These are phyloP conservation scores for Ophiostoma angusticollis DNA, from an alignment of 2,329 filamentous ascomycete genomes.

Conservation along the genomic window DNA sequence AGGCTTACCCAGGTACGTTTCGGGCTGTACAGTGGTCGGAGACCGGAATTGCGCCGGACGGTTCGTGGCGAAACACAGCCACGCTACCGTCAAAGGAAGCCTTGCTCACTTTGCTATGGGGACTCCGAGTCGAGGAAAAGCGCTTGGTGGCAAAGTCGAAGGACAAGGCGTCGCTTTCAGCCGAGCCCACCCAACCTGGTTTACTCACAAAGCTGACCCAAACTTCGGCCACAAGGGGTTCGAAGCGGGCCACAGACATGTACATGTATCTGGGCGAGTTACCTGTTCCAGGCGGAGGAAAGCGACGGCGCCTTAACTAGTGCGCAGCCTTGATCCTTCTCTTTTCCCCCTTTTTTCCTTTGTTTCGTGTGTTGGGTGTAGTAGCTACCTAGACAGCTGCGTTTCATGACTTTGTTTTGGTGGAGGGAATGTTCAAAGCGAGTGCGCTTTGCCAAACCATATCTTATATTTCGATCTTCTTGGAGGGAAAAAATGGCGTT, in stretches of 20 bases:
- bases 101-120: constrained; percentile 35
- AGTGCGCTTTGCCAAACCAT: neutral
- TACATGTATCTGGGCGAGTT: neutral
- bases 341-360: neutral
- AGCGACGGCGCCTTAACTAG: neutral
- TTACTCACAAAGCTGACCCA: neutral
- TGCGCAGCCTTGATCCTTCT: neutral
- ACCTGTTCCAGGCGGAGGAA: neutral
- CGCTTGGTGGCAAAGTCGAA: constrained; percentile 19
- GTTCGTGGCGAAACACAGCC: constrained; percentile 23
- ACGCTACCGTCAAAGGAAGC: constrained; percentile 34
- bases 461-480: neutral
- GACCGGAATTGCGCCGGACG: constrained; percentile 15
- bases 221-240: neutral
- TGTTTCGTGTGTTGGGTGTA: no score
- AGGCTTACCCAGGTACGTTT: constrained; percentile 15
- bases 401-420: neutral
- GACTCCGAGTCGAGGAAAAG: constrained; percentile 29
- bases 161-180: neutral
- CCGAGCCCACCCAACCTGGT: neutral
- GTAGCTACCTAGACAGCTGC: no score
- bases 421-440: neutral
- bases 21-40: constrained; percentile 19
- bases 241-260: neutral
- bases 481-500: neutral